Evolutionary conservation across 495 filamentous ascomycete genomes (phyloP), one percentile per base, ranked within the genome.

Genomic region (Daldinia concentrica): DNA sequence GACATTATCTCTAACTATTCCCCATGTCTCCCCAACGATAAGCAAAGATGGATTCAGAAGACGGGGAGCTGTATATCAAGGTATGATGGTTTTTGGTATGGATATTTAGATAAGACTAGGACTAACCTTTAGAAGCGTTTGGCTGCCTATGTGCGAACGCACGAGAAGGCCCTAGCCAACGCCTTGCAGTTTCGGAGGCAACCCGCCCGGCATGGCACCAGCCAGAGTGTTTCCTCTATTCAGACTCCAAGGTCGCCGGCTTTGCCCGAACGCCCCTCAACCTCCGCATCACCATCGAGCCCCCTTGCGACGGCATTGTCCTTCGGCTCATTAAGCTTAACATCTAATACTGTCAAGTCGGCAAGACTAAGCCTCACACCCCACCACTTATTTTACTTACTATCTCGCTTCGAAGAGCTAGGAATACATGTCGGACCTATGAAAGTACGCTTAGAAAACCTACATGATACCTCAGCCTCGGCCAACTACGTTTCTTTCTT

Each of bases 401-500:
- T 99, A 55, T 95, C 92, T 61, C 91, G 93, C 59, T 97, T 98
- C 79, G 94, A 97, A 82, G 95, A 98, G 50, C 84, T 97, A 39
- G 90, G 90, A 64, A 93, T 99, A 71, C 81, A 88, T 71, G 93
- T 98, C 63, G 95, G 95, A 43, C 93, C 95, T 12, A 97, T 98
- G 95, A 97, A 93, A 77, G 90, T 99, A 45, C 90, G 95, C 27
- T 81, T 98, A 73, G 95, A 98, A 79, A 98, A 96, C 73, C 89
- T 99, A 54, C 93, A 97, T 78, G 90, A 94, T 62, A 94, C 93
- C 69, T 87, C 90, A 2, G 90, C 92, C 22, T 90, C 93, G 29
- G 91, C 92, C 59, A 93, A 93, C 79, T 99, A 99, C 84, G 95
- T 99, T 41, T 99, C 95, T 15, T 99, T 99, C 79, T 86, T 98